Evolutionary conservation across 371 early-diverging fungal genomes (phyloP), one percentile per base, ranked within the genome.

Genomic region (Syncephalastrum contaminatum): DNA sequence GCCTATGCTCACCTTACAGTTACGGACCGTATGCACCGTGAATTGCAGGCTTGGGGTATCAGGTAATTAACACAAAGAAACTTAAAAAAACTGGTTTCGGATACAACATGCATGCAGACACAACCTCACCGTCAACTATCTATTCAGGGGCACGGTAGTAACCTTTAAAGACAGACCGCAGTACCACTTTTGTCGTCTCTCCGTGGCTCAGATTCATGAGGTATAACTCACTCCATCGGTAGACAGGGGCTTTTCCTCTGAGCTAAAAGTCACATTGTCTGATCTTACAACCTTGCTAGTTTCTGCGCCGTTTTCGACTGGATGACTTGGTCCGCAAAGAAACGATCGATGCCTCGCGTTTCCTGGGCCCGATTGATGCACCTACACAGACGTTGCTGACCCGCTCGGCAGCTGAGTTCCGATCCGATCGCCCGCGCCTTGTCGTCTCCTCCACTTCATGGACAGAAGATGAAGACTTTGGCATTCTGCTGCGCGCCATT

Each of bases 381-480:
- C 46, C 57, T 16, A 44, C 58, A 18, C 53, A 69, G 21, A 82
- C 84, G 0, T 60, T 87, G 16, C 61, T 70, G 48, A 82, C 81
- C 5, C 56, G 15, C 51, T 64, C 70, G 42, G 56, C 61, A 4
- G 54, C 58, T 4, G 52, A 63, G 20, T 75, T 72, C 56, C 75
- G 82, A 46, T 57, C 56, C 8, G 77, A 81, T 52, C 76, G 92
- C 43, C 88, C 90, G 1, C 77, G 80, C 48, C 63, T 97, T 51
- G 68, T 97, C 48, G 89, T 97, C 4, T 92, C 90, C 56, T 88
- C 89, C 60, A 96, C 97, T n/a, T 89, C 89, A 59, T 98, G 96
- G 96, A 98, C 98, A 0, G 88, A 88, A 36, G 98, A 97, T 69
- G 98, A 98, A 61, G 97, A 97, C 64, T 94, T 98, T 67, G 75